Evolutionary conservation across 2,329 filamentous ascomycete genomes (phyloP), one percentile per base, ranked within the genome.

Genomic region (Alternaria metachromatica): DNA sequence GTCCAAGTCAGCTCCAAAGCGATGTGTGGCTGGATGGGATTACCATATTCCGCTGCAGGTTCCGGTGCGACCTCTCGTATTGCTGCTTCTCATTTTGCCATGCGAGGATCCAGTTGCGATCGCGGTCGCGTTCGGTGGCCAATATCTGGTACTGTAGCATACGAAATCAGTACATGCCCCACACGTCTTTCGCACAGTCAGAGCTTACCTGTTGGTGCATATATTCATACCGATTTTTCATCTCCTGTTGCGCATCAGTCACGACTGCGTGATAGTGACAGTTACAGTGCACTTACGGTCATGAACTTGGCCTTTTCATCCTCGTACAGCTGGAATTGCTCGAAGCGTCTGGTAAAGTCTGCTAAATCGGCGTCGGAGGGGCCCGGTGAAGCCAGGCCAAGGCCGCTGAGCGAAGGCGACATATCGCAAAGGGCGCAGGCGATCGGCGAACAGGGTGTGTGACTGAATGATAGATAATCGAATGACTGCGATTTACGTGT

Each of bases 201-300:
- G n/a, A n/a, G n/a, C n/a, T n/a, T n/a, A n/a, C n/a, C n/a, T n/a
- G 70, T 33, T 78, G 73, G 41, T 65, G 65, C 7, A 82, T 62
- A 57, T 73, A 75, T 51, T 81, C 76, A 65, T 83, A 81, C n/a
- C 80, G 77, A 26, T 65, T 71, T 44, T 83, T 69, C 12, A 84
- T 64, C 62, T 83, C 82, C 78, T 82, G 49, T 7, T 25, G 18
- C 5, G 2, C n/a, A 18, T 26, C 25, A 37, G 60, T 68, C 44
- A 72, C 15, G n/a, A 18, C 9, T 10, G 37, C 5, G 37, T 18
- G 37, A 18, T 41, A 18, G 37, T 41, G 37, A 41, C 37, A 41
- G 37, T 41, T 10, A 11, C 37, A 41, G 37, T 18, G 37, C 37
- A 50, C 68, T 26, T 55, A 80, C 80, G 58, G 76, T 68, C 33